Conservation (phyloP, 2,329 filamentous ascomycete genomes). For the Coniochaeta sp. region DNA sequence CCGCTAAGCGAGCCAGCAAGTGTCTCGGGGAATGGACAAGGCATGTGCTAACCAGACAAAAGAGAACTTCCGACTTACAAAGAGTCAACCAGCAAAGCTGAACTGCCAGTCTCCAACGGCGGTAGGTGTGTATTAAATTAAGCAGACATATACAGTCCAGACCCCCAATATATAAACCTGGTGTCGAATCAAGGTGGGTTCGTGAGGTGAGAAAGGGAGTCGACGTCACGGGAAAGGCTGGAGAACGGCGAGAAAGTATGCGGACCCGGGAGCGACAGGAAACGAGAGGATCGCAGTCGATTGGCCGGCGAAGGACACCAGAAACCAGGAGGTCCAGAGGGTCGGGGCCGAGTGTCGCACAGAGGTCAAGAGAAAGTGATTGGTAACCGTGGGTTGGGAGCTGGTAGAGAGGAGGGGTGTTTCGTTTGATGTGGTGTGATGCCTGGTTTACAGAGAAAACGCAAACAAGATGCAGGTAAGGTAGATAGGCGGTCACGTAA, state of each 20-base stretch:
- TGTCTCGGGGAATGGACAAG: not conserved
- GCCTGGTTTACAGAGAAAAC: not conserved
- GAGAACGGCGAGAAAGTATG: not conserved
- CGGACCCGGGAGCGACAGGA: not conserved
- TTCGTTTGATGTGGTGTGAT: not conserved
- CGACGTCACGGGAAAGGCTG: not conserved
- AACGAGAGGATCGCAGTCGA: not conserved
- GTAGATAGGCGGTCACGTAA: not conserved
- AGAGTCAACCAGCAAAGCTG: not conserved
- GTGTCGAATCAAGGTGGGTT: not conserved
- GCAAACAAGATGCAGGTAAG: not conserved
- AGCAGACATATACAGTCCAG: not conserved
- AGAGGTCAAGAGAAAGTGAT: not conserved
- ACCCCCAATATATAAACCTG: not conserved
- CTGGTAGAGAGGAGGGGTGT: not conserved
- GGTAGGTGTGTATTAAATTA: not conserved
- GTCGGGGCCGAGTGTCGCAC: not conserved
- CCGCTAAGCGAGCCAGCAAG: not conserved
- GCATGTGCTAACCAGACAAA: not conserved
- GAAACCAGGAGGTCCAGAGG: not conserved
- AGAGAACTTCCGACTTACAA: not conserved
- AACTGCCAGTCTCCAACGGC: not conserved
- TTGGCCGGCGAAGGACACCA: not conserved
- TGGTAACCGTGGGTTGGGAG: not conserved
- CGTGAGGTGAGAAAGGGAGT: not conserved